A percentile compares a stretch with the other conserved stretches of the same genome.
phyloP scores from a whole-genome alignment of 2,329 filamentous ascomycete species.

The Xylariaceae sp. region DNA sequence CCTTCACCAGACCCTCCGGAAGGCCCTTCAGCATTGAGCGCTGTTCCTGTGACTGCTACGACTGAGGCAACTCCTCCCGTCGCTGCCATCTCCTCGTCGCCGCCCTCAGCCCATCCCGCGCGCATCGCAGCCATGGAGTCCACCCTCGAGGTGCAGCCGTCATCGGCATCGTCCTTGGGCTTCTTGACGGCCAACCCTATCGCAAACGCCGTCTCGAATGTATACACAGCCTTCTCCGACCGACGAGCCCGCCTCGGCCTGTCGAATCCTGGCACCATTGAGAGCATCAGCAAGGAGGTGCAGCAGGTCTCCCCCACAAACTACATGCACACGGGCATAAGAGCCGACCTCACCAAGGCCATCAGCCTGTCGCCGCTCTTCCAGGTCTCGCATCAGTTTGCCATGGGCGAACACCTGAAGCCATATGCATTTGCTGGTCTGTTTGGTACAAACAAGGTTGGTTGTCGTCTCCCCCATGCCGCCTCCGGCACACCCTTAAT shows the following conservation, averaged over 20 bases:
- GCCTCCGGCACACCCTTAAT: no score
- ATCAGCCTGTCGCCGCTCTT: slow-evolving; percentile 92
- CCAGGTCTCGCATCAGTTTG: slow-evolving; percentile 94
- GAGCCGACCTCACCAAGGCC: slow-evolving; percentile 92
- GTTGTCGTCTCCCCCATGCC: slow-evolving; percentile 22
- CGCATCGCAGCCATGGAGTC: not conserved
- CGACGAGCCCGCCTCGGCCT: slow-evolving; percentile 82
- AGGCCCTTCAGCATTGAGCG: no score
- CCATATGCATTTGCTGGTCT: slow-evolving; percentile 93
- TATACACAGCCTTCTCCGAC: slow-evolving; percentile 73
- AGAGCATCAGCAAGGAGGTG: slow-evolving; percentile 83
- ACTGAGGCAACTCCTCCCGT: no score
- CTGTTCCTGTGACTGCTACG: no score
- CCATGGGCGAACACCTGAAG: slow-evolving; percentile 86
- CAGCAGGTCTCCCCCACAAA: slow-evolving; percentile 95
- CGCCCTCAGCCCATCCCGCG: no score
- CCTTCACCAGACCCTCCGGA: no score
- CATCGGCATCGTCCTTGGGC: slow-evolving; percentile 50
- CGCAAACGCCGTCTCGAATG: slow-evolving; percentile 62
- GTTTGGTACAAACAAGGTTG: slow-evolving; percentile 86
- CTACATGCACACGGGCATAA: slow-evolving; percentile 92
- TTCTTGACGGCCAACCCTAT: slow-evolving; percentile 70
- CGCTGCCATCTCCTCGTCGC: no score
- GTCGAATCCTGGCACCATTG: slow-evolving; percentile 85
- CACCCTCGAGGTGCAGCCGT: slow-evolving; percentile 11